Base-by-base conservation (phyloP, 768 basidiomycete species). In the Coprinellus aureogranulatus region DNA sequence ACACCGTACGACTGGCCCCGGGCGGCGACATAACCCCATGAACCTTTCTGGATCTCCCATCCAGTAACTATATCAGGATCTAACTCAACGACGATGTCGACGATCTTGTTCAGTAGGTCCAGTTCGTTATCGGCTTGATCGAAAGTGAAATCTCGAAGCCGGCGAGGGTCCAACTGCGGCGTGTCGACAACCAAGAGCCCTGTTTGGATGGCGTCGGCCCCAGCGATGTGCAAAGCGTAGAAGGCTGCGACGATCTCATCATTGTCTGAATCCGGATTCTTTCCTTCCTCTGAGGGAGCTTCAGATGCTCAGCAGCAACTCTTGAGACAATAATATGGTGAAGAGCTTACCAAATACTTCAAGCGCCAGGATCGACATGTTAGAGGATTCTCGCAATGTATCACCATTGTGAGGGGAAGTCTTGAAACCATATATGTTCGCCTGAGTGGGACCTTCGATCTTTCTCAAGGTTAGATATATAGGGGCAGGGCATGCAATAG, bases 11-110 rank as follows among this genome's bases (percentile, higher is more conserved):
- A 68, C 53, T 68, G 68, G 16, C 84, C 89, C 41, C 96, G 81
- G n/a, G 82, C 81, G 49, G 79, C 75, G 1, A 97, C 73, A 70
- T 93, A 98, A 0, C 95, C 95, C 96, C 97, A 99, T 5, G 92
- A 94, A 2, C 81, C 78, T 20, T 77, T 76, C 66, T 97, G 93
- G 12, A 96, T 79, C 59, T 99, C 96, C 92, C 94, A 98, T 16
- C 96, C 96, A 0, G 84, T 80, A 8, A 98, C 65, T 40, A 98
- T 87, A 68, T 99, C 97, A 0, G 97, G 97, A 72, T 98, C 94
- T 61, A 92, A 74, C 1, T 84, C 82, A 23, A 83, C 65, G 0
- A 97, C 82, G 27, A 85, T 72, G 67, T 98, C 94, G 26, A 91
- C 75, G 6, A 92, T 63, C 31, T 72, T 72, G 65, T 97, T 95